Evolutionary conservation across 1,284 basidiomycete genomes (phyloP).

Genomic region (Ustilago hordei): DNA sequence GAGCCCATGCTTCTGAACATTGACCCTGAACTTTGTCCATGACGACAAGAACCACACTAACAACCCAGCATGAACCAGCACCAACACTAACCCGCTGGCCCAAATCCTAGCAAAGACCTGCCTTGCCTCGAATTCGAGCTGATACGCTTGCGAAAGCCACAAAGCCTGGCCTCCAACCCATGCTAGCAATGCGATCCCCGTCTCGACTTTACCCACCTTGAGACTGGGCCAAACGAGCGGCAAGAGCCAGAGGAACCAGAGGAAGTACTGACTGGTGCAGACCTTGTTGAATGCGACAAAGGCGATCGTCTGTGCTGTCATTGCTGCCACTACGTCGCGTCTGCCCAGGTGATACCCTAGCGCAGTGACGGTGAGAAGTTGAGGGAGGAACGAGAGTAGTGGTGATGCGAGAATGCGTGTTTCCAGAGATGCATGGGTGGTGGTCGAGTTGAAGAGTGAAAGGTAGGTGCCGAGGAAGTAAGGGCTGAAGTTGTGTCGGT

Average conservation of each 20-base stretch:
- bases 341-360: slow-evolving; percentile 77
- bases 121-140: slow-evolving; percentile 63
- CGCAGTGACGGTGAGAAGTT: slow-evolving; percentile 77
- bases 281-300: slow-evolving; percentile 99
- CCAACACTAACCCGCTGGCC: slow-evolving; percentile 54
- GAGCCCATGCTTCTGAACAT: slow-evolving; percentile 36
- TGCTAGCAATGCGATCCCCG: slow-evolving; percentile 69
- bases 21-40: slow-evolving; percentile 47
- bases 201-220: slow-evolving; percentile 19
- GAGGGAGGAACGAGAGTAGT: slow-evolving; percentile 73
- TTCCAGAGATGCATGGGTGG: slow-evolving; percentile 5
- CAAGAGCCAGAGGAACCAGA: slow-evolving; percentile 94
- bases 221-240: slow-evolving; percentile 83
- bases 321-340: slow-evolving; percentile 80
- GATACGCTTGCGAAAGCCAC: slow-evolving; percentile 66
- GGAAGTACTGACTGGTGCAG: slow-evolving; percentile 97
- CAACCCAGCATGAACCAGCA: slow-evolving; percentile 50
- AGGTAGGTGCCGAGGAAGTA: slow-evolving; percentile 97
- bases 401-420: slow-evolving; percentile 43
- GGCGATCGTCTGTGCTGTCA: slow-evolving; percentile 88
- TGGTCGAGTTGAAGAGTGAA: slow-evolving; percentile 35
- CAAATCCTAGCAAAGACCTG: slow-evolving; percentile 60
- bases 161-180: slow-evolving; percentile 77
- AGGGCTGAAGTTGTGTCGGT: slow-evolving; percentile 97
- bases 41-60: slow-evolving; percentile 51